Evolutionary conservation across 208 protist genomes (phyloP).

Genomic region (Spironucleus salmonicida): DNA sequence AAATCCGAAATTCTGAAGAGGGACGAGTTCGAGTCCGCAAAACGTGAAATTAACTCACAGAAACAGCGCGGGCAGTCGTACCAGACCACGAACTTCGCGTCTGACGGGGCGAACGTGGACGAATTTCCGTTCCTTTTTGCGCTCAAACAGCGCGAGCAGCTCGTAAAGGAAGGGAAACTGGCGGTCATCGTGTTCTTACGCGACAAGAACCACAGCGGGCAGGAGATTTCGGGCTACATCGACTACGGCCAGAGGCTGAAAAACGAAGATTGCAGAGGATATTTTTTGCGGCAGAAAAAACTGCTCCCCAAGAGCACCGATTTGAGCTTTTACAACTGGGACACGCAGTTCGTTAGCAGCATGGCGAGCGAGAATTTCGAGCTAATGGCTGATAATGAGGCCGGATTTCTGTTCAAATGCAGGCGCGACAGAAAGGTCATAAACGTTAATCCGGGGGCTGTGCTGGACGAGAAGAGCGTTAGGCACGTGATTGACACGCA

Average conservation of each 20-base stretch:
- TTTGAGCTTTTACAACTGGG: constrained; percentile 91
- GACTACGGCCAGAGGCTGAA: constrained; percentile 78
- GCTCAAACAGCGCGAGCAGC: constrained; percentile 77
- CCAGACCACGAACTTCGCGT: constrained; percentile 51
- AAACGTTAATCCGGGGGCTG: constrained; percentile 74
- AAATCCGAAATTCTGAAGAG: constrained; percentile 52
- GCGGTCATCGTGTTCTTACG: constrained; percentile 81
- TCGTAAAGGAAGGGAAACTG: constrained; percentile 75
- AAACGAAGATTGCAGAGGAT: constrained; percentile 72
- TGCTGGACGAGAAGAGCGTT: constrained; percentile 70
- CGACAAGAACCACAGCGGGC: constrained; percentile 65
- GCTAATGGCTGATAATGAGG: constrained; percentile 77
- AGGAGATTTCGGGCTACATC: constrained; percentile 91
- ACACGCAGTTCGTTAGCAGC: constrained; percentile 56
- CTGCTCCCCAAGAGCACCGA: constrained; percentile 77
- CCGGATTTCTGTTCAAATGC: constrained; percentile 85
- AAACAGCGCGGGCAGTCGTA: neutral
- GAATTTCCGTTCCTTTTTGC: constrained; percentile 68
- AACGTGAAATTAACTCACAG: constrained; percentile 39
- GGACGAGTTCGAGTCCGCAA: constrained; percentile 58
- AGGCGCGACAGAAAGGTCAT: constrained; percentile 88
- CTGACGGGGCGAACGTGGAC: constrained; percentile 60
- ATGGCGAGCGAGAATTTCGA: constrained; percentile 67
- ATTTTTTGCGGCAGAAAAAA: constrained; percentile 60
- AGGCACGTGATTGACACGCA: constrained; percentile 66